phyloP scores from a whole-genome alignment of 1,284 basidiomycete genomes.

The Phylloboletellus chloephorus region DNA sequence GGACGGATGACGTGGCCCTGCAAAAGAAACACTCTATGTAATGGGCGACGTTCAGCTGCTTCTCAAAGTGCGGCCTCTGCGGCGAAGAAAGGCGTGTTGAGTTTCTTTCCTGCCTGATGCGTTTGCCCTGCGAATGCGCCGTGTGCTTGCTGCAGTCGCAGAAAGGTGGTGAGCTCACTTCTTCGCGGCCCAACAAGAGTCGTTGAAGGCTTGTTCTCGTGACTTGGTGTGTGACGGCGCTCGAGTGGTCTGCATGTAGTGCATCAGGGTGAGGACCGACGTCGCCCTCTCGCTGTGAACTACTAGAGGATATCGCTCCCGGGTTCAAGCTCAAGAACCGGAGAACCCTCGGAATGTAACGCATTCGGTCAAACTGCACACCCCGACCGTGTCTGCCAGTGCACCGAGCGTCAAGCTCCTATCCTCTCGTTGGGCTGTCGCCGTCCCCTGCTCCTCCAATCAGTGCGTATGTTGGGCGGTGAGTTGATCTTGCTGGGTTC shows the following conservation, averaged over 20 bases:
- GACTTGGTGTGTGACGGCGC: slow-evolving; percentile 34
- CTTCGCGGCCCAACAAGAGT: too few species aligned
- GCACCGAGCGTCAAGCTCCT: not conserved
- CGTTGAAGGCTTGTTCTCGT: not conserved
- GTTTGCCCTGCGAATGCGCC: too few species aligned
- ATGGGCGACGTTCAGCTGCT: too few species aligned
- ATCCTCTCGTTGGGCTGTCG: not conserved
- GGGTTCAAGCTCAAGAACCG: slow-evolving; percentile 34
- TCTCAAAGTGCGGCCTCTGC: too few species aligned
- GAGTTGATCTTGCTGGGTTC: too few species aligned
- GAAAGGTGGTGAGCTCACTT: slow-evolving; percentile 34
- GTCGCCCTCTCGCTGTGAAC: slow-evolving; percentile 32
- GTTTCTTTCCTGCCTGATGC: too few species aligned
- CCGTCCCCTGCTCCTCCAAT: not conserved
- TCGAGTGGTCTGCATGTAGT: slow-evolving; percentile 36
- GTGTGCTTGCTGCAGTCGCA: slow-evolving; percentile 27
- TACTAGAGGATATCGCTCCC: slow-evolving; percentile 37
- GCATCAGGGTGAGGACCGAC: slow-evolving; percentile 31
- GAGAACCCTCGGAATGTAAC: slow-evolving; percentile 29
- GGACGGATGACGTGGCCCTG: too few species aligned
- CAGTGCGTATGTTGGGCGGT: slow-evolving; percentile 9
- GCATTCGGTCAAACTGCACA: slow-evolving; percentile 27
- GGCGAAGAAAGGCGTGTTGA: too few species aligned
- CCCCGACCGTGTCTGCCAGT: slow-evolving; percentile 27
- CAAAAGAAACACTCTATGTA: too few species aligned